Base-by-base conservation (phyloP, 2,329 filamentous ascomycete species). In the Diaporthe velutina region DNA sequence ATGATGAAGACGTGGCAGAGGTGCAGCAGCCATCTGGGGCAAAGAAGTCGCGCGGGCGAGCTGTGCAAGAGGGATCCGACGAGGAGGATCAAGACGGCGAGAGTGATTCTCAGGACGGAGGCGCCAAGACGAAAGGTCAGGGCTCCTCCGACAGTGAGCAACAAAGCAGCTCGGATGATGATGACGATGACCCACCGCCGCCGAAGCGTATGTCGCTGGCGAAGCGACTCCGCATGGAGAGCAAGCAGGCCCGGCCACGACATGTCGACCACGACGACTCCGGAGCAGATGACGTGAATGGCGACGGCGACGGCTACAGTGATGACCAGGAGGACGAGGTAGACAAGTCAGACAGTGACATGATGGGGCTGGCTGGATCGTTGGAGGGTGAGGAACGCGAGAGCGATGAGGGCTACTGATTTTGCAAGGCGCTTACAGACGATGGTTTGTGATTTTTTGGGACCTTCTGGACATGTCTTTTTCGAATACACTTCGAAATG, bases 201-300 rank as follows among this genome's bases (percentile, higher is more conserved):
- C 52, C 73, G 5, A 74, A 70, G 35, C 55, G 70, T 7, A 25
- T 71, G n/a, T 76, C 75, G 5, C 75, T 76, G 12, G 73, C 70
- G 9, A 60, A 71, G 50, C 64, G 70, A 28, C 66, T 76, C 22
- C 48, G 38, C 19, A 64, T 74, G 68, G 75, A 76, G 61, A 45
- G 70, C 30, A 64, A 28, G 10, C 64, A 64, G n/a, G 33, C 52
- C 33, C 73, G 45, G 10, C 19, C 64, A 28, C 66, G 50, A 10
- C 40, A 38, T 30, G 13, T 25, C 10, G 66, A 40, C 10, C 19
- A 35, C 17, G 70, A 64, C 28, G 58, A 48, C 52, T 75, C 71
- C 19, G 70, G 61, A 28, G 75, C 68, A 15, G 70, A 58, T 5
- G 64, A 72, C 22, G 33, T 55, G 17, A 50, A 38, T 19, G 64